Evolutionary conservation across 495 filamentous ascomycete genomes (phyloP), one percentile per base, ranked within the genome.

Genomic region (Cryomyces minteri): DNA sequence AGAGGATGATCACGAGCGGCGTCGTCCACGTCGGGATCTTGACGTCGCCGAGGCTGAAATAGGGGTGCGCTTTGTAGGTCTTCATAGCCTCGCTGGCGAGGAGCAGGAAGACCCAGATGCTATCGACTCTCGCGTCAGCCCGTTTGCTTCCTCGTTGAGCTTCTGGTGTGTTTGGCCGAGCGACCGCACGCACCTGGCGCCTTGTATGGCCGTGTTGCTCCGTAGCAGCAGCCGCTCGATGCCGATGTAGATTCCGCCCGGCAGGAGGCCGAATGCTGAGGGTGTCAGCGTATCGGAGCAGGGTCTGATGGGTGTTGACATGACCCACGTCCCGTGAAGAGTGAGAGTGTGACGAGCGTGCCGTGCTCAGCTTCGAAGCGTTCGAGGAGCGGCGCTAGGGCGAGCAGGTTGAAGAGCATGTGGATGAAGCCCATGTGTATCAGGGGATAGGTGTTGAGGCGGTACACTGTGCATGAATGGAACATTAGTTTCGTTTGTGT

Each of bases 311-410:
- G 8, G 40, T 12, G 1, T 41, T 8, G 49, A 41, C 0, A 43
- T 32, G n/a, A 77, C 87, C 67, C 69, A 93, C 86, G 84, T 42
- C 90, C 92, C 51, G 86, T 69, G 59, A 96, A 92, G 53, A 96
- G 67, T 33, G 82, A 72, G 41, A 88, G 54, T 14, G 85, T 76
- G 29, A 81, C 79, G 52, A 95, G 65, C n/a, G 88, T 94, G 29
- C 90, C 90, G 64, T 90, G 71, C 56, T 94, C 88, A n/a, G 76
- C 68, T 63, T 98, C 90, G 58, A 96, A 98, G 40, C 87, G 72
- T 61, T 94, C 88, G 51, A 96, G 57, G 40, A 98, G 65, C 62
- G 90, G 90, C 8, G 76, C 76, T 48, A 95, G 62, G 4, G 86
- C 80, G 40, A 94, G 12, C 38, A 81, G 56, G 61, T 95, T 94